These are phyloP conservation scores for Sclerotinia sclerotiorum DNA, from an alignment of 2,329 filamentous ascomycete genomes.

Conservation along the genomic window DNA sequence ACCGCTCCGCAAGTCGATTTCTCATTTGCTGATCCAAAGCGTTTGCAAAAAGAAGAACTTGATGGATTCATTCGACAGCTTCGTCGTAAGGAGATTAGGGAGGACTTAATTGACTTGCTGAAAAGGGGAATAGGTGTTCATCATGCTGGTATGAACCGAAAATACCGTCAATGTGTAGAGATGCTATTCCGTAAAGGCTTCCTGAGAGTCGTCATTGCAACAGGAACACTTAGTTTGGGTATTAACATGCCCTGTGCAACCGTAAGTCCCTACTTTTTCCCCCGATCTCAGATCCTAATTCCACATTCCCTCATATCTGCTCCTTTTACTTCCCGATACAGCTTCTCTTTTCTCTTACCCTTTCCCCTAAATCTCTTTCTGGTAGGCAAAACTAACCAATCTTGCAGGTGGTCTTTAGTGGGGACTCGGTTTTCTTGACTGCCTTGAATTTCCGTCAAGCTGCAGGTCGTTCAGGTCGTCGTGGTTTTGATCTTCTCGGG, in stretches of 20 bases:
- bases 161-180: conserved; percentile 72
- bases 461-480: conserved; percentile 73
- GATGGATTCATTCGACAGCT: conserved; percentile 54
- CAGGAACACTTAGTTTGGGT: conserved; percentile 72
- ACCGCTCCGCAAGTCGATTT: conserved; percentile 62
- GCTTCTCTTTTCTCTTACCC: too few species aligned
- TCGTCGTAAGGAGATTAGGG: conserved; percentile 49
- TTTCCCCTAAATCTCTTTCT: too few species aligned
- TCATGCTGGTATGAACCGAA: conserved; percentile 76
- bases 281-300: too few species aligned
- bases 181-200: conserved; percentile 73
- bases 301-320: too few species aligned
- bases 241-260: conserved; percentile 86
- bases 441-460: conserved; percentile 76
- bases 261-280: conserved; percentile 36
- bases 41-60: conserved; percentile 58
- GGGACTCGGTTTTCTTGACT: conserved; percentile 71
- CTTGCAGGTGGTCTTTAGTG: conserved; percentile 60
- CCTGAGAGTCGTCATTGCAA: conserved; percentile 69
- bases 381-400: too few species aligned
- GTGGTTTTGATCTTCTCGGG: conserved; percentile 77
- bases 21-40: conserved; percentile 64
- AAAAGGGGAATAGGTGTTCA: conserved; percentile 72
- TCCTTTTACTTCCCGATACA: too few species aligned
- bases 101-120: conserved; percentile 59